Conservation (phyloP, 768 basidiomycete genomes). For the Nidularia sp. region DNA sequence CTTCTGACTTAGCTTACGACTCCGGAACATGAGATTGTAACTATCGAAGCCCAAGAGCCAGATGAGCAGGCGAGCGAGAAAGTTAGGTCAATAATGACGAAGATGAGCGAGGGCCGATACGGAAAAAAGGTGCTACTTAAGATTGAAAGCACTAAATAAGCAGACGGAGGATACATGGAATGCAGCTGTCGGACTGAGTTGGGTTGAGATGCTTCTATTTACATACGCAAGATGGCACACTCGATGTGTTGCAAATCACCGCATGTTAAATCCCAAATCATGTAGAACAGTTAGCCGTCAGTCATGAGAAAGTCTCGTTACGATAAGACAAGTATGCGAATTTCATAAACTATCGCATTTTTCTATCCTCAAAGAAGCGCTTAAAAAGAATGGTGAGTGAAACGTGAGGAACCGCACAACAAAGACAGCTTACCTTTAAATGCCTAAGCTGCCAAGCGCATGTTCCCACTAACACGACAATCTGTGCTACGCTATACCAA, state of each 20-base stretch:
- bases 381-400: slow-evolving; percentile 19
- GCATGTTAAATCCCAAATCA: no score
- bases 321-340: no score
- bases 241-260: no score
- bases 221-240: no score
- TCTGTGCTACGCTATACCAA: slow-evolving; percentile 92
- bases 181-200: no score
- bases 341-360: slow-evolving; percentile 48
- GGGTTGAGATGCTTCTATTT: no score
- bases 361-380: slow-evolving; percentile 87
- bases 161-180: no score
- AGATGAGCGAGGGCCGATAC: slow-evolving; percentile 28
- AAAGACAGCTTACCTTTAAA: slow-evolving; percentile 62
- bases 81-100: slow-evolving; percentile 44
- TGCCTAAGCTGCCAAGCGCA: slow-evolving; percentile 94
- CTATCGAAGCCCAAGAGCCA: slow-evolving; percentile 33
- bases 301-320: no score
- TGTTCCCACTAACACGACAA: slow-evolving; percentile 76
- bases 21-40: slow-evolving; percentile 67
- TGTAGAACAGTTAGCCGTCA: no score
- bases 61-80: slow-evolving; percentile 36
- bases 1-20: slow-evolving; percentile 49
- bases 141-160: slow-evolving; percentile 15
- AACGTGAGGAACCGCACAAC: neutral
- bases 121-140: slow-evolving; percentile 41